Conservation (phyloP, 73 alveolate genomes). For the Paramecium biaurelia region DNA sequence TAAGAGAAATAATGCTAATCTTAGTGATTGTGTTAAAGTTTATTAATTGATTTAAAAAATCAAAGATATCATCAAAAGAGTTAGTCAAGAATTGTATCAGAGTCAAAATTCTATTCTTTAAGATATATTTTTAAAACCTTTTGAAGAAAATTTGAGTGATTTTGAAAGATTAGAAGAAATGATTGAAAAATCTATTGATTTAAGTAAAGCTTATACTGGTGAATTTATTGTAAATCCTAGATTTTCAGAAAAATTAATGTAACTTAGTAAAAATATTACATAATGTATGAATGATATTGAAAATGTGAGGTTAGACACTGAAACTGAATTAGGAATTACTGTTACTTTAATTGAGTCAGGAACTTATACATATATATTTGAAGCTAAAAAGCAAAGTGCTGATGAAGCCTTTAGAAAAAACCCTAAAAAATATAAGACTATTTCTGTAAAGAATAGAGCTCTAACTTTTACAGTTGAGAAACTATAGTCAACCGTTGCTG, state of each 20-base stretch:
- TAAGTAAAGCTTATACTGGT: conserved; percentile 69
- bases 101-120: conserved; percentile 42
- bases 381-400: conserved; percentile 79
- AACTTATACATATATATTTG: conserved; percentile 76
- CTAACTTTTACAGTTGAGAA: conserved; percentile 76
- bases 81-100: conserved; percentile 54
- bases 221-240: conserved; percentile 84
- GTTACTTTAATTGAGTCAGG: conserved; percentile 72
- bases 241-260: conserved; percentile 70
- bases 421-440: conserved; percentile 66
- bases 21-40: conserved; percentile 82
- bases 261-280: conserved; percentile 71
- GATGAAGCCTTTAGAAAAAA: conserved; percentile 78
- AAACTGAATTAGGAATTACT: conserved; percentile 69
- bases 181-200: conserved; percentile 84
- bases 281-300: conserved; percentile 72
- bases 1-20: conserved; percentile 72
- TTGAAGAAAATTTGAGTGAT: conserved; percentile 66
- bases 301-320: conserved; percentile 65
- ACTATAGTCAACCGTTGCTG: conserved; percentile 71
- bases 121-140: conserved; percentile 59
- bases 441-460: conserved; percentile 77
- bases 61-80: conserved; percentile 54
- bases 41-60: conserved; percentile 69
- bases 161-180: conserved; percentile 72